A percentile compares a stretch with the other conserved stretches of the same genome.
Evolutionary conservation across 164 flowering plant genomes (phyloP).

Genomic region (Litsea cubeba): DNA sequence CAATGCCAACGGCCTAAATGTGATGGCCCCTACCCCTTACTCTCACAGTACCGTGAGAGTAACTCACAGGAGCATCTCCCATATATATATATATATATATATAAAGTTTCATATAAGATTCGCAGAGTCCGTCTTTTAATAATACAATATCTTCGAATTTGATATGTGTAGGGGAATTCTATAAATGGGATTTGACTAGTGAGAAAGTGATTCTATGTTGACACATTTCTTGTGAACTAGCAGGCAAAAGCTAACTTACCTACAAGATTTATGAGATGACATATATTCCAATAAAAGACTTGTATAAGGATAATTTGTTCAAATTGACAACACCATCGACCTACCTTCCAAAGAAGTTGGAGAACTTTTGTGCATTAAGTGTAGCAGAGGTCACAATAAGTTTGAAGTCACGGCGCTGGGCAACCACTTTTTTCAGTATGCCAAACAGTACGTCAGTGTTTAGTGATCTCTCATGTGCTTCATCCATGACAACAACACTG

Average conservation of each 20-base stretch:
- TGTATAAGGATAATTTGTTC: background rate
- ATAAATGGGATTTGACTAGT: background rate
- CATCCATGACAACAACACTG: constrained; percentile 95
- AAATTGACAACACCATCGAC: background rate
- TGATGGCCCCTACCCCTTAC: no score
- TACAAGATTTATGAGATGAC: background rate
- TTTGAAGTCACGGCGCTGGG: constrained; percentile 92
- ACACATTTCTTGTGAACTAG: background rate
- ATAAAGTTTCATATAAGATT: background rate
- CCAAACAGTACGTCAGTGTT: constrained; percentile 96
- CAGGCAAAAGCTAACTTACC: background rate
- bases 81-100: no score
- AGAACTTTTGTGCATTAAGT: constrained; percentile 90
- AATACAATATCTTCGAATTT: no score
- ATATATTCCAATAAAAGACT: background rate
- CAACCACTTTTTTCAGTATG: constrained; percentile 91
- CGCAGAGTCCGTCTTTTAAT: background rate
- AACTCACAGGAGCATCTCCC: no score
- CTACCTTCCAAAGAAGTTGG: constrained; percentile 94
- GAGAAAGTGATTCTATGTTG: background rate
- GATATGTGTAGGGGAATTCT: background rate
- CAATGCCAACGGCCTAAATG: no score
- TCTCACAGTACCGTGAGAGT: no score
- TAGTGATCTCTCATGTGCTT: constrained; percentile 96
- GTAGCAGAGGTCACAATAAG: constrained; percentile 99